Base-by-base conservation (phyloP, 2,329 filamentous ascomycete species). In the Cordyceps sp. region DNA sequence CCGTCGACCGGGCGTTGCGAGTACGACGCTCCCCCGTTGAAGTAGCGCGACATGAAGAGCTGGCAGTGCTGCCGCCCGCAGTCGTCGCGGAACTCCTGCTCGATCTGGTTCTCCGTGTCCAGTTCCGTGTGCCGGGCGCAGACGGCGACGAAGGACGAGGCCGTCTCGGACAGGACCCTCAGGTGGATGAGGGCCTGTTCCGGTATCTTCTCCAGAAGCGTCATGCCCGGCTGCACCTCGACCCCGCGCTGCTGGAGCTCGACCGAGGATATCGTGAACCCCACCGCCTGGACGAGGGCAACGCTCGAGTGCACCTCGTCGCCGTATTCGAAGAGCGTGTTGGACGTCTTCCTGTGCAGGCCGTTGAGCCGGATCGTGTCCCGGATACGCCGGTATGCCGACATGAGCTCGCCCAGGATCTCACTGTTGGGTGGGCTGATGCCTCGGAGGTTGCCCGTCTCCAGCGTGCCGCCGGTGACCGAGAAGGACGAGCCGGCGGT, bases 231-330 rank as follows among this genome's bases (percentile, higher is more conserved):
- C 40, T 79, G 71, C 16, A 75, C 73, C 43, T 83, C 79, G 4
- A 84, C 64, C 6, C 90, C 90, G 43, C 90, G 78, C 50, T 94
- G 85, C 39, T 86, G 78, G 41, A 96, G 93, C 55, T 98, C 90
- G 4, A 82, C 75, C 0, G 85, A 76, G 8, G 85, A 78, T 36
- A 98, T 85, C 0, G 86, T 88, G 49, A 76, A 84, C 2, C 83
- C 88, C 12, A 94, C 73, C 2, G 73, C 62, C 36, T 66, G 64
- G 12, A 74, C 68, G 10, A 85, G 53, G 2, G 67, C 66, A 43
- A 80, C 74, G 35, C 66, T 69, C 16, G 52, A 56, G 34, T 55
- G 57, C 5, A 77, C 49, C 34, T 70, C 61, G 31, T 63, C 58
- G 13, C 46, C 44, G 25, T 45, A 48, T 29, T 48, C 47, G 25